Evolutionary conservation across 2,329 filamentous ascomycete genomes (phyloP).

Genomic region (Intubia oerlemansii): DNA sequence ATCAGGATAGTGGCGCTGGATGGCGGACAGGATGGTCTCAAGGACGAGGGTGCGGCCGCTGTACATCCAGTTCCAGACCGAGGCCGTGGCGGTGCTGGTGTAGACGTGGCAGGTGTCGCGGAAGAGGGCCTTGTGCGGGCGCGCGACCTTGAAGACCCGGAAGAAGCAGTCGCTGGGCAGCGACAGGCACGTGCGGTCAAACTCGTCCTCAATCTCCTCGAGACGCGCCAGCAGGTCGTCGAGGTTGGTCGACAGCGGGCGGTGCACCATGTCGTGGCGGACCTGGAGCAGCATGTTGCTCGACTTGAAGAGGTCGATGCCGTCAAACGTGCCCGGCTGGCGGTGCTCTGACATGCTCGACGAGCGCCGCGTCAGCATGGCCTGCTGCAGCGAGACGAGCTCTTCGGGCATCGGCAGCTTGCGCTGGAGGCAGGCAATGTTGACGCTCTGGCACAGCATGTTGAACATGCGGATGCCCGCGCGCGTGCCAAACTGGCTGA

Average conservation of each 20-base stretch:
- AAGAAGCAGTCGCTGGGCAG: constrained; percentile 21
- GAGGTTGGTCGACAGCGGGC: constrained; percentile 15
- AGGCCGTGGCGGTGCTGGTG: constrained; percentile 20
- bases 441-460: constrained; percentile 27
- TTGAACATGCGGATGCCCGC: constrained; percentile 29
- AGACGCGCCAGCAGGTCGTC: constrained; percentile 20
- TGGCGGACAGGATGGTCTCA: constrained; percentile 23
- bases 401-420: constrained; percentile 24
- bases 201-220: constrained; percentile 20
- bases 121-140: constrained; percentile 20
- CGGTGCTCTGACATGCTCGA: constrained; percentile 14
- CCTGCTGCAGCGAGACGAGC: constrained; percentile 22
- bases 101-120: constrained; percentile 23
- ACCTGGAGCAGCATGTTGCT: constrained; percentile 23
- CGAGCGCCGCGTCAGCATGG: constrained; percentile 15
- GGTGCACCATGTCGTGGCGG: constrained; percentile 19
- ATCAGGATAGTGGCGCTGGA: constrained; percentile 16
- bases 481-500: constrained; percentile 21
- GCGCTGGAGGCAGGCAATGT: constrained; percentile 29
- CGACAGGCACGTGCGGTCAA: constrained; percentile 16
- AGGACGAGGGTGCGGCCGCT: constrained; percentile 24
- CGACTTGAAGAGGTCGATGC: constrained; percentile 21
- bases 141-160: constrained; percentile 17
- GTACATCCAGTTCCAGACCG: constrained; percentile 25
- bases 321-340: constrained; percentile 12